phyloP scores from a whole-genome alignment of 2,329 filamentous ascomycete genomes.

The Sporothrix protearum region DNA sequence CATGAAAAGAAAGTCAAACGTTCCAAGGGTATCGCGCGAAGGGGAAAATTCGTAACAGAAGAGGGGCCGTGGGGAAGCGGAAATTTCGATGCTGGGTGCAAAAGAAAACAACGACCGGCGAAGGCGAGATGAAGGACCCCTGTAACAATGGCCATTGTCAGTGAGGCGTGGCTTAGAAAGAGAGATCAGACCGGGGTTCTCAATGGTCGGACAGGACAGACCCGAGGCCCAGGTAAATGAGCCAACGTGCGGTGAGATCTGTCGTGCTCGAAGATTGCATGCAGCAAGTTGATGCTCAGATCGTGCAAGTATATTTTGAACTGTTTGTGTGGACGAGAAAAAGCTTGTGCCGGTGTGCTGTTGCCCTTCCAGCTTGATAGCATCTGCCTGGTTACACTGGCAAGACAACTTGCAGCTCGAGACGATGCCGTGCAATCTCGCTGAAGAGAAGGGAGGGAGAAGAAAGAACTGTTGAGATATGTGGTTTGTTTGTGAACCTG shows the following conservation, averaged over 20 bases:
- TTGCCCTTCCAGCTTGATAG: not conserved
- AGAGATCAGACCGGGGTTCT: not conserved
- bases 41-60: not conserved
- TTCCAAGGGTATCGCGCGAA: not conserved
- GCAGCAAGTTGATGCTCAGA: not conserved
- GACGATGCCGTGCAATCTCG: not conserved
- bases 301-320: not conserved
- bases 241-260: not conserved
- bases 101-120: not conserved
- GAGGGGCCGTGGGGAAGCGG: not conserved
- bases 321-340: not conserved
- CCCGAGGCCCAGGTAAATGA: slow-evolving; percentile 5
- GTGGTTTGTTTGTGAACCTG: not conserved
- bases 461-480: not conserved
- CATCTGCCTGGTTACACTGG: not conserved
- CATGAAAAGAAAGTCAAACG: not conserved
- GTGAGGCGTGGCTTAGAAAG: not conserved
- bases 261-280: not conserved
- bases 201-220: not conserved
- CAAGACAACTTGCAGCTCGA: not conserved
- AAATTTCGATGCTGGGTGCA: not conserved
- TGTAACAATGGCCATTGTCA: not conserved
- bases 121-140: slow-evolving; percentile 4
- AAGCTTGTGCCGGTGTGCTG: not conserved
- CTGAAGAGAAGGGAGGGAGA: not conserved